Evolutionary conservation across 2,329 filamentous ascomycete species (phyloP), one percentile per base, ranked within the genome.

Genomic region (Drechslerella dactyloides): DNA sequence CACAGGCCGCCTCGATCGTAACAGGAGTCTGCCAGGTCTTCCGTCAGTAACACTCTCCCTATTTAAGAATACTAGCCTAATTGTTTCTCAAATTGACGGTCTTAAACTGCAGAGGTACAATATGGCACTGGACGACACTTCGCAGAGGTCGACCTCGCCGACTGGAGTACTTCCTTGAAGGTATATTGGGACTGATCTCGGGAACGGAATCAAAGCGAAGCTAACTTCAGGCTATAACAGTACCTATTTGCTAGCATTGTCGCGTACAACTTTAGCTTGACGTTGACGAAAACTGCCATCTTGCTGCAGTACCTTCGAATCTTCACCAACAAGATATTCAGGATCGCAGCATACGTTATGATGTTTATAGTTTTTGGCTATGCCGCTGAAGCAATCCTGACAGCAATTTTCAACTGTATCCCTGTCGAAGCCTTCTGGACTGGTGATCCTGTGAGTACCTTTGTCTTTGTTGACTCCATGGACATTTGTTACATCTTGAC

Each of bases 281-380:
- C 65, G 11, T 33, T 77, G 3, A 75, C 76, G 10, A 77, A 77
- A 68, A 75, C 74, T 2, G 75, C 76, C 11, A 76, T 77, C 27
- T 59, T 77, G 27, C 66, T 77, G 11, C 77, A 77, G 69, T 77
- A 77, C 51, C 74, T 75, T 7, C 74, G 75, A 54, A 77, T 77
- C 33, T 77, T 77, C 56, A 76, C 76, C 40, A 62, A 66, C 15
- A 74, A 62, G 50, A 53, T 35, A 17, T 76, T 77, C 66, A 57
- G 70, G 30, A 40, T 68, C 48, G 73, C 68, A 30, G 74, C 75
- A 21, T 77, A 75, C 68, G 55, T 62, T 30, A 60, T 75, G 62
- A 75, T 77, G 56, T 73, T 63, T 35, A 74, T 77, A 46, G 75
- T 74, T 4, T 66, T 75, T 48, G 69, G 73, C 27, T 77, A 75